Evolutionary conservation across 2,329 filamentous ascomycete species (phyloP).

Genomic region (Macrophomina phaseolina): DNA sequence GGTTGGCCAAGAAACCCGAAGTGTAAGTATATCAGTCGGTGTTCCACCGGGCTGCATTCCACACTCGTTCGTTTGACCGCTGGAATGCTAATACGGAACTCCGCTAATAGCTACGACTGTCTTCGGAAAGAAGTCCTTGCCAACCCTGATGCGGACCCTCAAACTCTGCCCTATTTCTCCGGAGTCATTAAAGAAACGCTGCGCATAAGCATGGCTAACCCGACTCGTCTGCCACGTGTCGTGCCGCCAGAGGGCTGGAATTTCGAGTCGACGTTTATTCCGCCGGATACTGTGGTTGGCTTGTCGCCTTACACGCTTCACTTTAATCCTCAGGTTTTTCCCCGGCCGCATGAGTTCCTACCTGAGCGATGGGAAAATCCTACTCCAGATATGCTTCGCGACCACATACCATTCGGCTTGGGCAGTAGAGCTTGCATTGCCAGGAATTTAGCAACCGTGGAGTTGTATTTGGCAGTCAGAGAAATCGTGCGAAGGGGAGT

Average conservation of each 20-base stretch:
- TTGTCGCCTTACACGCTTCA: constrained; percentile 38
- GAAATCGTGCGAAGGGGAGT: constrained; percentile 52
- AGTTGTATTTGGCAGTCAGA: constrained; percentile 42
- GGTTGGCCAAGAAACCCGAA: constrained; percentile 51
- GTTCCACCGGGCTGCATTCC: neutral
- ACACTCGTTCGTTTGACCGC: no score
- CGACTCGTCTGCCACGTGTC: constrained; percentile 35
- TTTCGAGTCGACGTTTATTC: constrained; percentile 34
- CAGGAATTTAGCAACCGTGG: constrained; percentile 39
- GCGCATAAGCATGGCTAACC: constrained; percentile 39
- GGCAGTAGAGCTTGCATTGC: constrained; percentile 42
- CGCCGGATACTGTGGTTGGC: constrained; percentile 35
- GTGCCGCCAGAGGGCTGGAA: constrained; percentile 27
- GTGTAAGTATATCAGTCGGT: constrained; percentile 38
- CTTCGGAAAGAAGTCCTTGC: constrained; percentile 44
- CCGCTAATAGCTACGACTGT: constrained; percentile 38
- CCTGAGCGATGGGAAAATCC: constrained; percentile 40
- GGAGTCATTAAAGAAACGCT: constrained; percentile 42
- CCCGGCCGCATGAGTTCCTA: constrained; percentile 31
- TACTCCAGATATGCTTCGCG: constrained; percentile 40
- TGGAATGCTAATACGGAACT: neutral
- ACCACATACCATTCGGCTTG: constrained; percentile 40
- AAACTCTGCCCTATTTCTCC: constrained; percentile 39
- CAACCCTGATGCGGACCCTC: constrained; percentile 32
- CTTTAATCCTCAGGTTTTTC: constrained; percentile 35